Base-by-base conservation (phyloP, 805 yeast species). In the Sungouiozyma ichnusensis region DNA sequence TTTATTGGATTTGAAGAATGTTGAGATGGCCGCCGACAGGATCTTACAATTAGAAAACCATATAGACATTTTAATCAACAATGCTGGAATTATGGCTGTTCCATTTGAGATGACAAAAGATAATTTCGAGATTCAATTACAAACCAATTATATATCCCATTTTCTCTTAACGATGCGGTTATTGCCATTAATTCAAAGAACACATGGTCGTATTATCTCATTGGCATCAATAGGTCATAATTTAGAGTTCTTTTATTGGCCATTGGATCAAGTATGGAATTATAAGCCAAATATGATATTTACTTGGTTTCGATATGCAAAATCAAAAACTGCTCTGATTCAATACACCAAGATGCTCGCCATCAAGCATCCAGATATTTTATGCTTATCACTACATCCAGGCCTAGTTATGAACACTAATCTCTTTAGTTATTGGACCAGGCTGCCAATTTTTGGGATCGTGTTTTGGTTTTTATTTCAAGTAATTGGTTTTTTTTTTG, bases 391-490 rank as follows among this genome's bases (percentile, higher is more conserved):
- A 2, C 83, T 84, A 3, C 88, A 85, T 53, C 95, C 95, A 0
- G 95, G 95, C 0, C 72, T 84, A 48, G 85, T 84, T n/a, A 79
- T 85, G 83, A 78, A 79, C 52, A 79, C 95, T 2, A 80, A 81
- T 49, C 59, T 81, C 37, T 82, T 81, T 56, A 68, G 81, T 37
- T 83, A 81, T 56, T 81, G 87, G 79, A 83, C 90, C 2, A 64
- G 85, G 43, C 64, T 81, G 14, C 94, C 94, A 0, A 64, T 85
- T 3, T 69, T 85, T n/a, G 95, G 95, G 0, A 69, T 77, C 1
- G 52, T 81, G 31, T 82, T 82, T 50, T 79, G 88, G 85, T 61
- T 81, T 33, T 59, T 75, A 8, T 82, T 84, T 57, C 85, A 82
- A 54, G 54, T 80, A 6, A 77, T 84, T 53, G 85, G 84, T 1